Evolutionary conservation across 2,329 filamentous ascomycete species (phyloP), one percentile per base, ranked within the genome.

Genomic region (Zarea fungicola): DNA sequence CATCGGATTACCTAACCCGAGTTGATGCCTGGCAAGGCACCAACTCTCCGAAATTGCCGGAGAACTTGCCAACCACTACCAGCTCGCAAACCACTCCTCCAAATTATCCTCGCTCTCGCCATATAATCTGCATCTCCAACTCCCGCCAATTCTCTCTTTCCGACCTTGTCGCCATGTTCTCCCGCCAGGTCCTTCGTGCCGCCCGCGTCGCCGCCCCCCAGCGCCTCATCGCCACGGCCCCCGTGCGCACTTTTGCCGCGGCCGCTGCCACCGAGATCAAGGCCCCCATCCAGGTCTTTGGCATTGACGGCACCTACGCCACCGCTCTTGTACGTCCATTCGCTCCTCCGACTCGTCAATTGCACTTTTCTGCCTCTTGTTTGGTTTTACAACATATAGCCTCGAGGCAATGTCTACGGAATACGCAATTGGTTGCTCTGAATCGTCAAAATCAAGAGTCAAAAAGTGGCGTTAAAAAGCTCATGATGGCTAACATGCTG

Each of bases 251-350:
- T 70, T 96, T 89, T 65, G 87, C 89, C 73, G 89, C 89, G 61
- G 76, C 80, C 64, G 69, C 81, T 60, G 69, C 77, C 64, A 74
- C 82, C 68, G 82, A 84, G 54, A 73, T 83, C 70, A 91, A 88
- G 79, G 84, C 92, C 63, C 93, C 93, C 60, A 78, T 96, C 67
- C 81, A 91, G 63, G 82, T 99, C 66, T 99, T 89, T 74, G 93
- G 93, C 62, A 77, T 99, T 67, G 93, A 97, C 74, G 93, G 93
- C 73, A 97, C 92, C 69, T 99, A 99, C 77, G 93, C 93, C 70
- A 90, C 86, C 76, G 93, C 93, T 77, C 81, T 99, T 84, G 93
- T 99, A 92, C 71, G 89, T 59, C 51, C 43, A 22, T 39, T 19
- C 39, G 14, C 16, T 10, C 9, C 16, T 9, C 21, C 6, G n/a